Conservation (phyloP, 495 filamentous ascomycete species). For the Penicillium canariense region DNA sequence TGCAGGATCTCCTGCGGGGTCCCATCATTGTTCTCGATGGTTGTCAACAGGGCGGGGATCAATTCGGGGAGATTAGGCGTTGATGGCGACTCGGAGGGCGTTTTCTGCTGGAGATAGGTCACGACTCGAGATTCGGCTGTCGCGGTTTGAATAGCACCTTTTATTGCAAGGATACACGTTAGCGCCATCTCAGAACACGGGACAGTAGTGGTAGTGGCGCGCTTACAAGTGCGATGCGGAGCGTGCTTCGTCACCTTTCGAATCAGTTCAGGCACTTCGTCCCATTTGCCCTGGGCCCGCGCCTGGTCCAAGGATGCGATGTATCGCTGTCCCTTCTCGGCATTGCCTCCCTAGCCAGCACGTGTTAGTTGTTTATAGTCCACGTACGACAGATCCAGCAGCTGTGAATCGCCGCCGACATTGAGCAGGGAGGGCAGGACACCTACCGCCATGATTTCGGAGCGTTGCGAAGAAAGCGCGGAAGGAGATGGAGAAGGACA, state of each 20-base stretch:
- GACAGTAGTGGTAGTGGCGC: conserved; percentile 1
- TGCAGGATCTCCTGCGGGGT: conserved; percentile 71
- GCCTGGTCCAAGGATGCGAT: conserved; percentile 77
- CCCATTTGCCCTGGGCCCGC: conserved; percentile 85
- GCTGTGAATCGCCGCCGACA: not conserved
- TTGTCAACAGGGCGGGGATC: conserved; percentile 57
- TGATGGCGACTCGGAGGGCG: conserved; percentile 36
- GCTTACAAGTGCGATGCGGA: conserved; percentile 75
- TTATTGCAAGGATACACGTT: conserved; percentile 12
- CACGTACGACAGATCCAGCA: not conserved
- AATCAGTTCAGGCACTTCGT: conserved; percentile 82
- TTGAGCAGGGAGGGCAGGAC: not conserved
- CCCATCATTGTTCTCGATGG: conserved; percentile 59
- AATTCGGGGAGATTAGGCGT: conserved; percentile 59
- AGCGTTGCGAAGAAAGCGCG: conserved; percentile 14
- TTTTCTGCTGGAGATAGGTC: conserved; percentile 43
- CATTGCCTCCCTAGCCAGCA: conserved; percentile 41
- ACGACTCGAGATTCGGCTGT: conserved; percentile 67
- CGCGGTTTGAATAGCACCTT: conserved; percentile 75
- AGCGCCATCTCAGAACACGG: conserved; percentile 13
- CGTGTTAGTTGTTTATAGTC: conserved; percentile 23
- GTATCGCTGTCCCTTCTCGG: conserved; percentile 75
- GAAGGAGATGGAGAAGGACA: conserved; percentile 25
- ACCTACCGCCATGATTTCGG: conserved; percentile 42
- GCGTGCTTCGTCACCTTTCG: conserved; percentile 94